phyloP scores from a whole-genome alignment of 768 basidiomycete genomes.

The Trametes gibbosa region DNA sequence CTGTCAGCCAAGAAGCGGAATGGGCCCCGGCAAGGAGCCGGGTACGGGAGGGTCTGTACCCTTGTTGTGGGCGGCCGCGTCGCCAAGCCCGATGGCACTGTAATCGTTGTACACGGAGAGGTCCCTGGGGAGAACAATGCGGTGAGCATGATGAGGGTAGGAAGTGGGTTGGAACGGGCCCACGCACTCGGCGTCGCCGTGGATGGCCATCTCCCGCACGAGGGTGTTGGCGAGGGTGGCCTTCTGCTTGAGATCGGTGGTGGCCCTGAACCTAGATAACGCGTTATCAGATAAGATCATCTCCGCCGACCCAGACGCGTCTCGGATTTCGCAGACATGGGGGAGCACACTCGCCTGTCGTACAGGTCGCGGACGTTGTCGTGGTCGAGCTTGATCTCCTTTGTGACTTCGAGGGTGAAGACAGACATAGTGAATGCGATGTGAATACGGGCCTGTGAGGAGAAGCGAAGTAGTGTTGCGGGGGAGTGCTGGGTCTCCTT shows the following conservation, averaged over 20 bases:
- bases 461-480: not conserved
- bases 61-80: constrained; percentile 23
- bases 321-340: too few relatives aligned
- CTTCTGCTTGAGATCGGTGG: constrained; percentile 10
- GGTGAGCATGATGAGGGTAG: not conserved
- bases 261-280: constrained; percentile 2
- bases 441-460: not conserved
- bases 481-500: not conserved
- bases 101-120: constrained; percentile 24
- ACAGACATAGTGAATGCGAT: not conserved
- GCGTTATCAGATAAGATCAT: constrained; percentile 9
- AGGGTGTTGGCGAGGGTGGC: constrained; percentile 20
- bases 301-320: not conserved
- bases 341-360: constrained; percentile 7
- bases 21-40: too few relatives aligned
- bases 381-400: constrained; percentile 26
- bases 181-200: constrained; percentile 18
- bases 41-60: not conserved
- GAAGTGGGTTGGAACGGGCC: too few relatives aligned
- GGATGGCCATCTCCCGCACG: constrained; percentile 21
- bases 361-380: constrained; percentile 27
- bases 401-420: constrained; percentile 16
- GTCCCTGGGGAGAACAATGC: not conserved
- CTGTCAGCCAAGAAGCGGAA: too few relatives aligned
- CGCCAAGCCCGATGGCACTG: constrained; percentile 13